Percentiles rank a stretch among this genome's conserved stretches.
These are phyloP conservation scores for Papiliotrema laurentii DNA, from an alignment of 1,284 basidiomycete species.

Conservation along the genomic window DNA sequence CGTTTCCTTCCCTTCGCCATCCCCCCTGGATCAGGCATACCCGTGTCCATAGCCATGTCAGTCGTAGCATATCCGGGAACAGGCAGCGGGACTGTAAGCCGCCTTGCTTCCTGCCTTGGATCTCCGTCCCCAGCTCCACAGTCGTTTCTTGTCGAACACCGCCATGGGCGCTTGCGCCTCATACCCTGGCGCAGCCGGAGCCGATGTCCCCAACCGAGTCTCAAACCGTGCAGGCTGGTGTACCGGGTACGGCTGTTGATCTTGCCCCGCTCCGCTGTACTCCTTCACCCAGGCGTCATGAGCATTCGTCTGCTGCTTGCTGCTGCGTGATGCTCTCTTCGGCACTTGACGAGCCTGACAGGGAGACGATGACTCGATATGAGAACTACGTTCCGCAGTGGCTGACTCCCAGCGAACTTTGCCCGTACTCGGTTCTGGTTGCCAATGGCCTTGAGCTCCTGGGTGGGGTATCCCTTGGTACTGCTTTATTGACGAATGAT, in stretches of 20 bases:
- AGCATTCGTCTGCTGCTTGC: neutral
- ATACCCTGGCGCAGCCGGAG: neutral
- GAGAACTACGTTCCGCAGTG: neutral
- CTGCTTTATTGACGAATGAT: neutral
- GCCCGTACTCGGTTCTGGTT: too few relatives aligned
- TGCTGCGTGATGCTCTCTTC: too few relatives aligned
- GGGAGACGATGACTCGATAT: neutral
- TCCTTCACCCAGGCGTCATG: neutral
- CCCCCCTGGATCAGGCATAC: neutral
- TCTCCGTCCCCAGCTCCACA: neutral
- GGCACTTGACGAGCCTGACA: neutral
- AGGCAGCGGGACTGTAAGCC: neutral
- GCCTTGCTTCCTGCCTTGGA: neutral
- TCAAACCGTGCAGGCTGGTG: neutral
- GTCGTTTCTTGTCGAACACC: neutral
- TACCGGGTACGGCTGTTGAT: conserved; percentile 4
- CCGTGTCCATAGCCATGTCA: neutral
- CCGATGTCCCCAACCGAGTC: neutral
- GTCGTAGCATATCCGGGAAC: neutral
- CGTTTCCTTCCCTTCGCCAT: neutral
- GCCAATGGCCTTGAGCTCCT: neutral
- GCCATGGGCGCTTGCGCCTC: neutral
- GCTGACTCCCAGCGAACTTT: neutral
- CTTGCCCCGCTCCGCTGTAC: conserved; percentile 1
- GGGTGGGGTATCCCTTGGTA: conserved; percentile 2